These are phyloP conservation scores for Aspergillus udagawae DNA, from an alignment of 2,329 filamentous ascomycete genomes.

Conservation along the genomic window DNA sequence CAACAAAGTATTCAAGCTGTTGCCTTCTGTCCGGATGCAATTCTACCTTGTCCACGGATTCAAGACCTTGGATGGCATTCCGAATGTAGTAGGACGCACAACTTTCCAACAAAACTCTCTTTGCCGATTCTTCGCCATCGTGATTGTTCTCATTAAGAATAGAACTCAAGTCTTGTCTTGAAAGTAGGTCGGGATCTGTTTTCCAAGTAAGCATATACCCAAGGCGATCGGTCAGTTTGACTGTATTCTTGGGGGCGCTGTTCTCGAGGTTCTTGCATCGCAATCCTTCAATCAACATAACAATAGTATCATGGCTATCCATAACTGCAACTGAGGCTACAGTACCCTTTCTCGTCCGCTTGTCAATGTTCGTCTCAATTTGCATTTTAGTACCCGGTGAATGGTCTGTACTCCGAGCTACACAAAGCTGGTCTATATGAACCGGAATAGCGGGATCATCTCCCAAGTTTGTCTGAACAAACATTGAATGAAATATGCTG, in stretches of 20 bases:
- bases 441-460: slow-evolving; percentile 19
- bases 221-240: neutral
- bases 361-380: slow-evolving; percentile 8
- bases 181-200: slow-evolving; percentile 14
- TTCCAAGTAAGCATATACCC: slow-evolving; percentile 20
- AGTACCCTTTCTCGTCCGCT: neutral
- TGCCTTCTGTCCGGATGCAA: neutral
- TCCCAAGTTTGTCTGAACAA: slow-evolving; percentile 12
- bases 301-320: neutral
- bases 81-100: slow-evolving; percentile 5
- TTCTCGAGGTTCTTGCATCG: slow-evolving; percentile 11
- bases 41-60: neutral
- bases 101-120: neutral
- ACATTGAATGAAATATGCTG: slow-evolving; percentile 27
- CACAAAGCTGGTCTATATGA: slow-evolving; percentile 16
- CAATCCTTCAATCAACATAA: slow-evolving; percentile 12
- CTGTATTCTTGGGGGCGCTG: neutral
- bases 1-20: neutral
- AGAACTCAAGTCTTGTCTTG: neutral
- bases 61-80: neutral
- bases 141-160: neutral
- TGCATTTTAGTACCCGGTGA: slow-evolving; percentile 8
- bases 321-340: slow-evolving; percentile 12
- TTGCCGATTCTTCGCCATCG: neutral
- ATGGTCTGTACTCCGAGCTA: slow-evolving; percentile 7